Conservation (phyloP, 192 early-diverging fungal genomes). For the Linderina pennispora region DNA sequence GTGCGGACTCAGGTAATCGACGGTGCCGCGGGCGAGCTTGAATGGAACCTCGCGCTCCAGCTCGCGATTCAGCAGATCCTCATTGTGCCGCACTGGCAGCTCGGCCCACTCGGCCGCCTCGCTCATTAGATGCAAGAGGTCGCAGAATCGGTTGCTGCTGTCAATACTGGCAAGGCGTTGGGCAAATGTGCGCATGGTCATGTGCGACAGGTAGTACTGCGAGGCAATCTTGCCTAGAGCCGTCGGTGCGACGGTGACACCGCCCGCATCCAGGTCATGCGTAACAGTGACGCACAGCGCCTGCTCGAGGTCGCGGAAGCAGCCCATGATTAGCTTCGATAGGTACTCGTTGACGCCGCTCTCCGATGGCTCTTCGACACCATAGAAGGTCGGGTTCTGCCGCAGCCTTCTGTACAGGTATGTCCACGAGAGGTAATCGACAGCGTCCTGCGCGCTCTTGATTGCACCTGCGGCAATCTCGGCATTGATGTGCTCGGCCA, state of each 20-base stretch:
- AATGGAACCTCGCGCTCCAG: conserved; percentile 69
- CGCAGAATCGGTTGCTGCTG: conserved; percentile 48
- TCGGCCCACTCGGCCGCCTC: conserved; percentile 86
- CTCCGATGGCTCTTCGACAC: conserved; percentile 66
- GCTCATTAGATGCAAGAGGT: conserved; percentile 70
- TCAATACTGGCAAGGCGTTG: conserved; percentile 47
- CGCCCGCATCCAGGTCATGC: conserved; percentile 8
- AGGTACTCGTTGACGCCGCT: conserved; percentile 66
- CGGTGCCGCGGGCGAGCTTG: conserved; percentile 43
- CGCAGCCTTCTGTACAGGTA: conserved; percentile 89
- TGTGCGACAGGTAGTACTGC: conserved; percentile 86
- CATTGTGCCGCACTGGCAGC: conserved; percentile 91
- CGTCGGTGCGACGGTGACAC: conserved; percentile 55
- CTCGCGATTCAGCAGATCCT: conserved; percentile 83
- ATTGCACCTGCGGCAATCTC: conserved; percentile 89
- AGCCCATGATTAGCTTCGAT: conserved; percentile 70
- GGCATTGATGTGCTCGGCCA: conserved; percentile 91
- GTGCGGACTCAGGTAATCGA: conserved; percentile 77
- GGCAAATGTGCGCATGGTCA: conserved; percentile 67
- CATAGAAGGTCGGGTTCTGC: conserved; percentile 96
- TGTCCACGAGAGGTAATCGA: conserved; percentile 95
- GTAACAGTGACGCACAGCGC: conserved; percentile 69
- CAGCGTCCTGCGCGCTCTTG: conserved; percentile 84
- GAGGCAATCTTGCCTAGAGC: conserved; percentile 78
- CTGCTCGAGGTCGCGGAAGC: conserved; percentile 59